These are phyloP conservation scores for Gaertneriomyces sp. DNA, from an alignment of 192 early-diverging fungal genomes.

Conservation along the genomic window DNA sequence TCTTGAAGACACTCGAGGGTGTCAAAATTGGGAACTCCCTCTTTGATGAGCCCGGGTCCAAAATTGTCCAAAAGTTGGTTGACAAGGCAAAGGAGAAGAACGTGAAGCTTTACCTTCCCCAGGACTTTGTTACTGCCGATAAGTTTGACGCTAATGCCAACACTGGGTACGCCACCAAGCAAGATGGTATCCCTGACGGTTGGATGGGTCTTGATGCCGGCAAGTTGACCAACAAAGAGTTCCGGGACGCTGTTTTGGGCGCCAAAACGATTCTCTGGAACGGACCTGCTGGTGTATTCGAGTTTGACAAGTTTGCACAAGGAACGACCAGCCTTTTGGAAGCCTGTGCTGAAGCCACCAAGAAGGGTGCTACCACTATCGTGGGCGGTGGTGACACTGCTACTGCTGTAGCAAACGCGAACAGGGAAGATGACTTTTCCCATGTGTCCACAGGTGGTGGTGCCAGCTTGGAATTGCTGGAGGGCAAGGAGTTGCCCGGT, in stretches of 20 bases:
- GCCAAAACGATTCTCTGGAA: conserved; percentile 98
- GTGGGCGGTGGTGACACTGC: conserved; percentile 98
- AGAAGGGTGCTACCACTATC: conserved; percentile 77
- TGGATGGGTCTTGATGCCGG: conserved; percentile 94
- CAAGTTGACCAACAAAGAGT: conserved; percentile 70
- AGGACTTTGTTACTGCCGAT: conserved; percentile 87
- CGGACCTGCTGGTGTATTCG: conserved; percentile 94
- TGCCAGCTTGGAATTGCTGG: conserved; percentile 91
- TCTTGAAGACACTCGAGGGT: conserved; percentile 83
- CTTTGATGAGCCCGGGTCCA: conserved; percentile 82
- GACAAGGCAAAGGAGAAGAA: conserved; percentile 87
- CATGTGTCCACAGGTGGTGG: conserved; percentile 97
- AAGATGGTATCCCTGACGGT: conserved; percentile 80
- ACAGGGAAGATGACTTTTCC: conserved; percentile 75
- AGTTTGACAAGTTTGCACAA: conserved; percentile 86
- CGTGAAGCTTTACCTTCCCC: conserved; percentile 85
- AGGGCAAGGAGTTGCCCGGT: conserved; percentile 61
- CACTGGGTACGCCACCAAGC: conserved; percentile 80
- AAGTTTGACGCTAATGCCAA: conserved; percentile 79
- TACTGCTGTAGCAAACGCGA: conserved; percentile 89
- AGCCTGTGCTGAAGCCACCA: conserved; percentile 78
- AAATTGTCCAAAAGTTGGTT: conserved; percentile 76
- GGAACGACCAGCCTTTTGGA: conserved; percentile 84
- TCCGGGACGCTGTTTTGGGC: conserved; percentile 58
- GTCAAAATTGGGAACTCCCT: conserved; percentile 92